phyloP scores from a whole-genome alignment of 2,329 filamentous ascomycete genomes.

The Trichoderma guizhouense region DNA sequence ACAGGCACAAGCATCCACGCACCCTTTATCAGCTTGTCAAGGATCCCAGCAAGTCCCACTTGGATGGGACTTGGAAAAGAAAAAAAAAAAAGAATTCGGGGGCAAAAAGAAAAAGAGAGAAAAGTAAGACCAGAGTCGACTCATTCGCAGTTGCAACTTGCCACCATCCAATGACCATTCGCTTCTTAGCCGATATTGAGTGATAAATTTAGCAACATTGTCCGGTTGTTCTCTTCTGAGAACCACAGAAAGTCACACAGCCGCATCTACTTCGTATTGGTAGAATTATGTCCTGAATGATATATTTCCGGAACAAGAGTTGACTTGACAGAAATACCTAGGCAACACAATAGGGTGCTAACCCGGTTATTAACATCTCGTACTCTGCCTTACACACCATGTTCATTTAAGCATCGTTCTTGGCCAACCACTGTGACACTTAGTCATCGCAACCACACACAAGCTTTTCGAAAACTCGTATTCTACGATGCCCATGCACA shows the following conservation, averaged over 20 bases:
- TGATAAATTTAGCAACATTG: background rate
- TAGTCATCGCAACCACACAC: background rate
- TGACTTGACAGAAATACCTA: background rate
- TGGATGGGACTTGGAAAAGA: background rate
- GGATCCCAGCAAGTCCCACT: conserved; percentile 4
- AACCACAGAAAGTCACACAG: background rate
- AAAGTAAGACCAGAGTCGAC: background rate
- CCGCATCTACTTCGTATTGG: background rate
- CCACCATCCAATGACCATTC: background rate
- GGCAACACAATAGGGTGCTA: background rate
- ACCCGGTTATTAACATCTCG: background rate
- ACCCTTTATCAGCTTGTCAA: background rate
- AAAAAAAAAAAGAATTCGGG: background rate
- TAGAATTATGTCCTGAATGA: background rate
- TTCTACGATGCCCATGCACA: background rate
- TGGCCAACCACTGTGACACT: background rate
- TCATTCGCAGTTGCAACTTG: background rate
- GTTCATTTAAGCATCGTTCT: background rate
- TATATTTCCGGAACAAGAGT: background rate
- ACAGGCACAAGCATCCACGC: background rate
- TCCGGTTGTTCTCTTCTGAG: background rate
- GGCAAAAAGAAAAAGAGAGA: background rate
- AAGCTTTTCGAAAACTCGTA: background rate
- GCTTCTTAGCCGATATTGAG: background rate
- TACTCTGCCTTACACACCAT: background rate